These are phyloP conservation scores for Rhazya stricta DNA, from an alignment of 257 asterid species.

Conservation along the genomic window DNA sequence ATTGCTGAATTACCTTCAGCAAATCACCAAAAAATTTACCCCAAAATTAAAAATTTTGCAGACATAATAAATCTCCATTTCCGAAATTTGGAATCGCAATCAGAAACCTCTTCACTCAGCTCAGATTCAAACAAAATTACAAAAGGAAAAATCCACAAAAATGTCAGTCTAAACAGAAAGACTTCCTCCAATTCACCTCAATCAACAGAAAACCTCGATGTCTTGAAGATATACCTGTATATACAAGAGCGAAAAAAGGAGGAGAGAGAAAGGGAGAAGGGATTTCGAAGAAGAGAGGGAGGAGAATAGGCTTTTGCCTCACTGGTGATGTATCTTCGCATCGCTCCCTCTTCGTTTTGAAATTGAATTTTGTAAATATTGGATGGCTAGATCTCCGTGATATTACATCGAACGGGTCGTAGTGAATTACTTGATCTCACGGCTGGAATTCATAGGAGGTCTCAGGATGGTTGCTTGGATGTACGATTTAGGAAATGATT, in stretches of 20 bases:
- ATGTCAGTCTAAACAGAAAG: constrained; percentile 21
- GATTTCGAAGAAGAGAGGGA: constrained; percentile 21
- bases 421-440: constrained; percentile 27
- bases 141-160: constrained; percentile 14
- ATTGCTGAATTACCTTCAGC: constrained; percentile 1
- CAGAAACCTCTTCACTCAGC: constrained; percentile 22
- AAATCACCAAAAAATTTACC: constrained; percentile 20
- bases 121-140: constrained; percentile 47
- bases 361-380: constrained; percentile 67
- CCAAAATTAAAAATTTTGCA: constrained; percentile 18
- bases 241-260: constrained; percentile 10
- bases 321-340: constrained; percentile 25
- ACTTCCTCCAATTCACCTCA: constrained; percentile 16
- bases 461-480: constrained; percentile 7
- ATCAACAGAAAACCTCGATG: constrained; percentile 30
- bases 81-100: constrained; percentile 14
- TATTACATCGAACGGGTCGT: constrained; percentile 37
- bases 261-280: constrained; percentile 27
- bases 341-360: constrained; percentile 93
- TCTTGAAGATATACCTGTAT: constrained; percentile 11
- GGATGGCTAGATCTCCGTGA: constrained; percentile 34
- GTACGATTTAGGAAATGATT: constrained; percentile 27
- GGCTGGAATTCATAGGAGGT: constrained; percentile 48
- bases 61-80: constrained; percentile 14
- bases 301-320: constrained; percentile 25